Base-by-base conservation (phyloP, 495 filamentous ascomycete genomes). In the Parachaetomium inaequale region DNA sequence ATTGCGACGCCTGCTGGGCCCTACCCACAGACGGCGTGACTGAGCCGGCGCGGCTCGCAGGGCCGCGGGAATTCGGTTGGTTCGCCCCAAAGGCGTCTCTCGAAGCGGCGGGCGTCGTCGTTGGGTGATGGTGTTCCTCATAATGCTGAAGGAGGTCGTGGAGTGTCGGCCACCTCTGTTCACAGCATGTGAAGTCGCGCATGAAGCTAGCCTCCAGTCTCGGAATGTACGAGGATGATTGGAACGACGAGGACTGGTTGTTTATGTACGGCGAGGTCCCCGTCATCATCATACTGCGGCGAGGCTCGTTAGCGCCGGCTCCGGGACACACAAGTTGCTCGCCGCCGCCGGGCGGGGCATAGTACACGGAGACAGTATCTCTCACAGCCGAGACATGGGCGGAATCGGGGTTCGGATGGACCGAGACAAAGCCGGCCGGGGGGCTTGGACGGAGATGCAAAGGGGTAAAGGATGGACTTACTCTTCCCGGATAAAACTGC, bases 401-500 rank as follows among this genome's bases (percentile, higher is more conserved):
- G 45, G 46, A 47, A 11, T 36, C 46, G n/a, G 55, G 62, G 51
- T 23, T 38, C 36, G 57, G n/a, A 34, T 45, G 29, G n/a, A 34
- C 42, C 42, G 57, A 62, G 28, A 50, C 46, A 40, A 17, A 15
- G 19, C 42, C 42, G 42, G 42, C n/a, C 10, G 8, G 42, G 42
- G 42, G 19, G 42, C n/a, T 23, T 23, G 42, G 19, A 46, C 19
- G n/a, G 19, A 19, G 0, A 46, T 46, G 42, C n/a, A 6, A 46
- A 25, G 31, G 34, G 4, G 17, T 4, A 17, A 47, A 46, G 29
- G 55, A 56, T 4, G 55, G 36, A 92, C 93, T 85, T 85, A 98
- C 94, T 98, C 94, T 79, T 98, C 94, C 69, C 90, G 85, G 75
- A 98, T 93, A 82, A 92, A 98, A 73, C 93, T 97, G 58, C 93